Evolutionary conservation across 2,329 filamentous ascomycete species (phyloP).

Genomic region (Alternaria sp.): DNA sequence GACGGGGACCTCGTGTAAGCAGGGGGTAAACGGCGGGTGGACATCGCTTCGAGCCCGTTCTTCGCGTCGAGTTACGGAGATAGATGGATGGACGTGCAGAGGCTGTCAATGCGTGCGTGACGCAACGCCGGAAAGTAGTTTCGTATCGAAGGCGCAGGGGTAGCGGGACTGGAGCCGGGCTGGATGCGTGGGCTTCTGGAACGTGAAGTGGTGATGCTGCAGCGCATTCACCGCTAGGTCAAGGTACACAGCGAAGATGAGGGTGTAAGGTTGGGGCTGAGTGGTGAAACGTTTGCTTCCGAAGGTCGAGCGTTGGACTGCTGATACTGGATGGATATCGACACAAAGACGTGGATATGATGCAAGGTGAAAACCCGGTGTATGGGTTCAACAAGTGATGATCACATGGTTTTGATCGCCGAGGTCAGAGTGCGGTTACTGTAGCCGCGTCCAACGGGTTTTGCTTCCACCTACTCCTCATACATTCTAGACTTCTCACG

Average conservation of each 20-base stretch:
- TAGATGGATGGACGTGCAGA: not conserved
- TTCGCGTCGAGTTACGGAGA: not conserved
- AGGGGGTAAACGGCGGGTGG: not conserved
- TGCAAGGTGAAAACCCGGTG: not conserved
- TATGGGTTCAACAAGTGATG: not conserved
- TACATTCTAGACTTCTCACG: accelerated
- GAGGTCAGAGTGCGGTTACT: not conserved
- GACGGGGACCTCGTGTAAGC: constrained; percentile 9
- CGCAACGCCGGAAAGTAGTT: not conserved
- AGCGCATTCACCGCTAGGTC: not conserved
- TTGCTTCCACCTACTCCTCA: not conserved
- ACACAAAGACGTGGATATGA: not conserved
- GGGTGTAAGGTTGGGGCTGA: not conserved
- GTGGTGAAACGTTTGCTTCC: not conserved
- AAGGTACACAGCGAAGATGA: not conserved
- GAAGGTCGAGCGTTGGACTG: not conserved
- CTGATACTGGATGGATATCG: not conserved
- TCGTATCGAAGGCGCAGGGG: not conserved
- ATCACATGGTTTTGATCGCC: not conserved
- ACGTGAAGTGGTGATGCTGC: not conserved
- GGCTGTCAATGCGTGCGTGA: not conserved
- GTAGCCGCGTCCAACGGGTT: not conserved
- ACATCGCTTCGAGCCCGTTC: not conserved
- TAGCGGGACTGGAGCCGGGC: not conserved
- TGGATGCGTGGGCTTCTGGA: not conserved